phyloP scores from a whole-genome alignment of 257 asterid species.

The Nicotiana obtusifolia region DNA sequence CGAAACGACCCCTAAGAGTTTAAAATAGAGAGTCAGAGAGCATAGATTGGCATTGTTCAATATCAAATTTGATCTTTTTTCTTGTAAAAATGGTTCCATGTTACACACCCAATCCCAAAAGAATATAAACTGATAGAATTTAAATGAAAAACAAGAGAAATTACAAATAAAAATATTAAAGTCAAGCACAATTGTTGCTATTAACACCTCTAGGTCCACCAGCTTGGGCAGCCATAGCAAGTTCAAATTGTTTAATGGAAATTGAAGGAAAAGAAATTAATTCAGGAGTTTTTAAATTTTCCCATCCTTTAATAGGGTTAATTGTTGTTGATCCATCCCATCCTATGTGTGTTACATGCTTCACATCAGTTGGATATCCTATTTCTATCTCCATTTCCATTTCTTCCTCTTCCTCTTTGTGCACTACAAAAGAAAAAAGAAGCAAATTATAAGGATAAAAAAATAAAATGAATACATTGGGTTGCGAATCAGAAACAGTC shows the following conservation, averaged over 20 bases:
- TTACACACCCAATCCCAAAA: not conserved
- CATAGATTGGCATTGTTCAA: no score
- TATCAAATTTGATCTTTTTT: no score
- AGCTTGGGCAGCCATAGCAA: constrained; percentile 63
- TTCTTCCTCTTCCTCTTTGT: not conserved
- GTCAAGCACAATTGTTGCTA: not conserved
- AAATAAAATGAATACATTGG: not conserved
- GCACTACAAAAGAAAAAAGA: not conserved
- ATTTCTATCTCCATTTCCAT: constrained; percentile 8
- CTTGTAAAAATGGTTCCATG: no score
- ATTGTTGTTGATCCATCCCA: constrained; percentile 16
- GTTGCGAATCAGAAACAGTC: no score
- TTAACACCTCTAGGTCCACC: not conserved
- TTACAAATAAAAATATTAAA: not conserved
- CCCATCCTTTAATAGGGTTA: constrained; percentile 11
- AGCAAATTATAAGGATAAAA: not conserved
- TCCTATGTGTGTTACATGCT: constrained; percentile 13
- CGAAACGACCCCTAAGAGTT: no score
- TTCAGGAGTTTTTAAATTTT: constrained; percentile 33
- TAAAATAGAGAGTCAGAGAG: no score
- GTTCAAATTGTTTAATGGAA: constrained; percentile 48
- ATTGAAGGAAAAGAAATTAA: constrained; percentile 41
- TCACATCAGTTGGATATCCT: constrained; percentile 14
- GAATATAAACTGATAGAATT: not conserved
- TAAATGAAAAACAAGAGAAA: not conserved